Percentiles rank a stretch among this genome's conserved stretches.
Evolutionary conservation across 1,284 basidiomycete genomes (phyloP).

Genomic region (Ustilago bromivora): DNA sequence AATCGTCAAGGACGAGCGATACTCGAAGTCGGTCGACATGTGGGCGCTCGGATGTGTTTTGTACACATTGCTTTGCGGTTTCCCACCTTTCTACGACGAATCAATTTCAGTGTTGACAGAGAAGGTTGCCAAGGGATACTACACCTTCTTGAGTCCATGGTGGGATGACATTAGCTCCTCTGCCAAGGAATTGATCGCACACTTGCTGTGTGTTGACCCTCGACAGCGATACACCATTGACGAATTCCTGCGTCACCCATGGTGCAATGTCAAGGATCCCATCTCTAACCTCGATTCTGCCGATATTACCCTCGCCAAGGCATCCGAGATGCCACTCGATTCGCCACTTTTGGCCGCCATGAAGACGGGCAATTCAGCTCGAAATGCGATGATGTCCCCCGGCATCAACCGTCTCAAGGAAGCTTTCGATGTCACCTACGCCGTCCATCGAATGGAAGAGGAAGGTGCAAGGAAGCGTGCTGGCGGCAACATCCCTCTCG

Average conservation of each 20-base stretch:
- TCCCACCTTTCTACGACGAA: conserved; percentile 98
- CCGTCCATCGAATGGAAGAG: conserved; percentile 99
- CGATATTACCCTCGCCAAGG: conserved; percentile 64
- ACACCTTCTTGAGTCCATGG: conserved; percentile 98
- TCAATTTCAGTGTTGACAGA: conserved; percentile 97
- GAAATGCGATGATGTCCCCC: conserved; percentile 82
- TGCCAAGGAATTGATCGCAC: conserved; percentile 96
- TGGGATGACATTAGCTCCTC: conserved; percentile 93
- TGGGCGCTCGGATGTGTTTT: conserved; percentile 99
- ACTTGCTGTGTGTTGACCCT: conserved; percentile 95
- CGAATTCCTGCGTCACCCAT: conserved; percentile 96
- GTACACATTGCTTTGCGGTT: conserved; percentile 98
- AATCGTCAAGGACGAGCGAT: conserved; percentile 99
- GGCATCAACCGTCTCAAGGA: conserved; percentile 87
- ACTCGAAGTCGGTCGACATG: conserved; percentile 99
- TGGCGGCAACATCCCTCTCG: conserved; percentile 73
- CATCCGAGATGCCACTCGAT: conserved; percentile 78
- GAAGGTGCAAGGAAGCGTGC: conserved; percentile 80
- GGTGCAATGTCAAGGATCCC: conserved; percentile 77
- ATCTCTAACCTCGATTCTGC: conserved; percentile 64
- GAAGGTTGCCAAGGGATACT: conserved; percentile 96
- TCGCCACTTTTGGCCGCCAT: conserved; percentile 88
- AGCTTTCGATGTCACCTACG: conserved; percentile 98
- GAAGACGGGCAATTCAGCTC: conserved; percentile 71
- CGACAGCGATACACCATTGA: conserved; percentile 96